Evolutionary conservation across 2,329 filamentous ascomycete species (phyloP).

Genomic region (Fusarium veterinarium): DNA sequence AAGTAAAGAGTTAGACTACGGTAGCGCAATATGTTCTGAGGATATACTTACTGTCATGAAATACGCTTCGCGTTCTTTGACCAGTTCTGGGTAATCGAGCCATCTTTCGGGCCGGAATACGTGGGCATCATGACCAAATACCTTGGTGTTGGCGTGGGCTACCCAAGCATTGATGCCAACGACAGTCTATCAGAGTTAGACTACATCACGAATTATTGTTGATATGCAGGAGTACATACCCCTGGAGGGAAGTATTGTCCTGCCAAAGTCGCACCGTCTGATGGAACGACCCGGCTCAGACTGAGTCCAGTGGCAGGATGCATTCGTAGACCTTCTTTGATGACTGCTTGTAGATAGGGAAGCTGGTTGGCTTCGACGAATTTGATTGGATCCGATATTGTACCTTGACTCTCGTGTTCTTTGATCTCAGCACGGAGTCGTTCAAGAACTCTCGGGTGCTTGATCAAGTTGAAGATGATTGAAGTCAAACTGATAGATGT

Average conservation of each 20-base stretch:
- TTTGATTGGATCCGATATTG: not conserved
- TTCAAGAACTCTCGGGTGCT: not conserved
- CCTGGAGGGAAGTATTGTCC: not conserved
- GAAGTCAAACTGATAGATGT: not conserved
- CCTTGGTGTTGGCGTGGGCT: not conserved
- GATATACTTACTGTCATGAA: not conserved
- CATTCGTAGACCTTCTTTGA: not conserved
- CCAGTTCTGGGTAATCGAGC: not conserved
- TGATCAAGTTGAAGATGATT: not conserved
- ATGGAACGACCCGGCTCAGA: not conserved
- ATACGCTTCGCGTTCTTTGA: not conserved
- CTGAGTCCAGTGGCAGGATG: not conserved
- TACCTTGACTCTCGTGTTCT: rapidly evolving
- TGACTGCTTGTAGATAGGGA: not conserved
- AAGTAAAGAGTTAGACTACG: too few relatives aligned
- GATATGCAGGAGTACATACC: too few relatives aligned
- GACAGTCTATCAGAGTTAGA: not conserved
- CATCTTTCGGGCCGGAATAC: not conserved
- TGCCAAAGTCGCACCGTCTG: not conserved
- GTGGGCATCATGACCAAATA: not conserved
- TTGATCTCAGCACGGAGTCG: rapidly evolving
- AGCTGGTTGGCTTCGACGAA: not conserved
- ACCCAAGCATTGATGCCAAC: not conserved
- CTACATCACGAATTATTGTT: too few relatives aligned
- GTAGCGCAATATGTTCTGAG: too few relatives aligned